phyloP scores from a whole-genome alignment of 2,329 filamentous ascomycete genomes.

The Nemania sp. region DNA sequence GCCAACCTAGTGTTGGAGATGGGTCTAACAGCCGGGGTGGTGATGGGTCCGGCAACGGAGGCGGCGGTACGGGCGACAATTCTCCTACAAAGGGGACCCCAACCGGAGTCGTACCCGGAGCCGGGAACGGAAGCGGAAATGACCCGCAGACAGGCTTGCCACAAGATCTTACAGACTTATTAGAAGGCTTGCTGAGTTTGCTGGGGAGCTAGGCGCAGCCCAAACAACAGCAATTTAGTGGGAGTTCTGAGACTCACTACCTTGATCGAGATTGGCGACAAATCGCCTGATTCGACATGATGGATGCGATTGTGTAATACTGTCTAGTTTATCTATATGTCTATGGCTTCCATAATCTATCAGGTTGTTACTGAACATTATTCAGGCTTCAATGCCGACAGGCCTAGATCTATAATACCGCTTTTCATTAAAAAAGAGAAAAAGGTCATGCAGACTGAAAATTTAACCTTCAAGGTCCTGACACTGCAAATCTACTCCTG shows the following conservation, averaged over 20 bases:
- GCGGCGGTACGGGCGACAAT: neutral
- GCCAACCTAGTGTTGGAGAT: constrained; percentile 1
- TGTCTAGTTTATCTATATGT: too few relatives aligned
- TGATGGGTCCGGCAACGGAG: neutral
- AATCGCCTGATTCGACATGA: neutral
- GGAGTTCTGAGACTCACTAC: neutral
- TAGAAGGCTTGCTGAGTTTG: constrained; percentile 9
- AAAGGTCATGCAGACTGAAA: neutral
- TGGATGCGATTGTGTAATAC: too few relatives aligned
- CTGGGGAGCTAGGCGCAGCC: constrained; percentile 1
- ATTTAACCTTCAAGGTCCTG: neutral
- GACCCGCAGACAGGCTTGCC: neutral
- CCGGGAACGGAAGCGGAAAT: neutral
- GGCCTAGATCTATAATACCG: too few relatives aligned
- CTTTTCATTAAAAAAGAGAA: too few relatives aligned
- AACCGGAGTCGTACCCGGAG: neutral
- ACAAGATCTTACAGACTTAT: constrained; percentile 2
- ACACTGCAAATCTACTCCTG: constrained; percentile 44
- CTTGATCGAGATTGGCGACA: too few relatives aligned
- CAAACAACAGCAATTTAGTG: neutral
- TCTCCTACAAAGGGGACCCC: too few relatives aligned
- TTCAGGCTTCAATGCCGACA: too few relatives aligned
- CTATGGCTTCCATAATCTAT: too few relatives aligned
- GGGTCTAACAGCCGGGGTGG: neutral
- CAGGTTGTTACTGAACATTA: too few relatives aligned